Evolutionary conservation across 2,329 filamentous ascomycete species (phyloP).

Genomic region (Orbilia blumenaviensis): DNA sequence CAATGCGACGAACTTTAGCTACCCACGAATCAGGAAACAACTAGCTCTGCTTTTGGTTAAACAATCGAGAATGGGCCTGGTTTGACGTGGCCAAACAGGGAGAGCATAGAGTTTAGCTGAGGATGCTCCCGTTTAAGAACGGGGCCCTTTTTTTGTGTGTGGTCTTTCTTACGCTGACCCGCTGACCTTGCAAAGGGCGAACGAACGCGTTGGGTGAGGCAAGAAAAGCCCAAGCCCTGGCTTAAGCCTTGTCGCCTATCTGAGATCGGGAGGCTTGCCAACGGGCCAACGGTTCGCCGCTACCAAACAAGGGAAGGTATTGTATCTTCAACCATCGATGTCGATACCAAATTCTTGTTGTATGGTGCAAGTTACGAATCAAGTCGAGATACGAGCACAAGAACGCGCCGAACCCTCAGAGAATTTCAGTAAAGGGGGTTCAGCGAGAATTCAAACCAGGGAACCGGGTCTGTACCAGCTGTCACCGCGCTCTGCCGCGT

Average conservation of each 20-base stretch:
- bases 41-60: conserved; percentile 7
- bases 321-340: too few species aligned
- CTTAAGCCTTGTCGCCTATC: conserved; percentile 8
- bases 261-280: background rate
- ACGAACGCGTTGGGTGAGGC: background rate
- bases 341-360: too few species aligned
- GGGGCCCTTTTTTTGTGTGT: background rate
- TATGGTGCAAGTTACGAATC: background rate
- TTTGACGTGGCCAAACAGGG: conserved; percentile 1
- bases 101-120: background rate
- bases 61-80: conserved; percentile 5
- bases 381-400: background rate
- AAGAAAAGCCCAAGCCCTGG: conserved; percentile 1
- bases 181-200: background rate
- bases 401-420: background rate
- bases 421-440: too few species aligned
- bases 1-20: background rate
- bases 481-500: background rate
- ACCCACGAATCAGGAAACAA: background rate
- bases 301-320: background rate
- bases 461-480: background rate
- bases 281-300: conserved; percentile 5
- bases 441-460: background rate
- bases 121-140: background rate
- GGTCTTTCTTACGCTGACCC: background rate